Percentiles rank a stretch among this genome's conserved stretches.
phyloP scores from a whole-genome alignment of 768 basidiomycete species.

The Roridomyces roridus region DNA sequence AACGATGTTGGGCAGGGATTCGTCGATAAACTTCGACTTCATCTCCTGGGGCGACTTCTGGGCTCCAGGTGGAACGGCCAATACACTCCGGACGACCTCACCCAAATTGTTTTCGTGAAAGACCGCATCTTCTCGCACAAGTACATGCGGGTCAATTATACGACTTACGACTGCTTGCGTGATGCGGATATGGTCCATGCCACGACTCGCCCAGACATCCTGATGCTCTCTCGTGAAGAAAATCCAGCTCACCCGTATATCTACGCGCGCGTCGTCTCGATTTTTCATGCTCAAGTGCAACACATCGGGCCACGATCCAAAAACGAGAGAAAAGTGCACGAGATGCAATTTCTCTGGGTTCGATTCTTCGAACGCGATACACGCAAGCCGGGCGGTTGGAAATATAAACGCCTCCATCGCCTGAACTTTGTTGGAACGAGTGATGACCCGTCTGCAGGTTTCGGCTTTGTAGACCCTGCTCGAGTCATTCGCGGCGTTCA shows the following conservation, averaged over 20 bases:
- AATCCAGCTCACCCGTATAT: not conserved
- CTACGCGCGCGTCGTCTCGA: constrained; percentile 21
- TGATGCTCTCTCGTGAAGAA: constrained; percentile 30
- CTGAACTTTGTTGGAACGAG: not conserved
- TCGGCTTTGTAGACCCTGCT: not conserved
- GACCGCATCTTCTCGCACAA: constrained; percentile 34
- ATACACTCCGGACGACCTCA: constrained; percentile 10
- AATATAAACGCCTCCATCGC: not conserved
- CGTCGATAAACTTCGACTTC: constrained; percentile 23
- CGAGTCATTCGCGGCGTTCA: not conserved
- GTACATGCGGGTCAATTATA: constrained; percentile 33
- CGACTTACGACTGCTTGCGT: constrained; percentile 35
- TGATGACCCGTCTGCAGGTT: not conserved
- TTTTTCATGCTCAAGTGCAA: constrained; percentile 34
- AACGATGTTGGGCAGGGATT: constrained; percentile 24
- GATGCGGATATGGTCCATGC: constrained; percentile 36
- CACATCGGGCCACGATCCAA: not conserved
- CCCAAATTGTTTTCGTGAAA: constrained; percentile 15
- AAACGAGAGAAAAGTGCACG: not conserved
- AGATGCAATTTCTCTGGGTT: not conserved
- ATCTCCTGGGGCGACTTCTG: constrained; percentile 20
- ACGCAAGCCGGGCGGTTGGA: not conserved
- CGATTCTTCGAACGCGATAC: not conserved
- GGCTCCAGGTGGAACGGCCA: constrained; percentile 12
- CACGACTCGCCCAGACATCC: constrained; percentile 38